A percentile compares a stretch with the other conserved stretches of the same genome.
phyloP scores from a whole-genome alignment of 108 stramenopile genomes.

The Poteriospumella lacustris region DNA sequence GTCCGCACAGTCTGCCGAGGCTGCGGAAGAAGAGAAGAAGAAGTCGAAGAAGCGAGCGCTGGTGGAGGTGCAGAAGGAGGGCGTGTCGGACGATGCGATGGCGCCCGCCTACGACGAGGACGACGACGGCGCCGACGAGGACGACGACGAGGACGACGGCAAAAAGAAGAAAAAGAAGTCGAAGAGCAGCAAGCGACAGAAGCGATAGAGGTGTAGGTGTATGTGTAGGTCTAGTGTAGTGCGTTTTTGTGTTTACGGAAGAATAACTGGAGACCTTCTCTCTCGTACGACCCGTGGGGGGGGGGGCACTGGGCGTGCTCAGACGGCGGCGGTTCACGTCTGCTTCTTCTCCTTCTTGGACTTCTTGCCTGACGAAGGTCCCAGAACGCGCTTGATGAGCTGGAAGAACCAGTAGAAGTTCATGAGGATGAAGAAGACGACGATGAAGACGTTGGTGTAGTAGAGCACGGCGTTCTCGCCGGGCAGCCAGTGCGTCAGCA shows the following conservation, averaged over 20 bases:
- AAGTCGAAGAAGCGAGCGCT: background rate
- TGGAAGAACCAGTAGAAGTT: background rate
- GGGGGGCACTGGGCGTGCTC: no score
- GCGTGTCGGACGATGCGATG: background rate
- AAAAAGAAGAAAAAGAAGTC: background rate
- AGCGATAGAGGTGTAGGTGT: background rate
- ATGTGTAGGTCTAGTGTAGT: no score
- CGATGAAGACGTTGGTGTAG: background rate
- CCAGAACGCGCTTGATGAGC: background rate
- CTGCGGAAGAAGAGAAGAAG: background rate
- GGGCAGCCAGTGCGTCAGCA: background rate
- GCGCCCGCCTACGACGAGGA: background rate
- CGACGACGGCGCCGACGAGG: background rate
- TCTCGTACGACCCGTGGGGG: no score
- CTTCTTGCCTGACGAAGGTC: background rate
- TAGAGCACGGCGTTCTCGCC: background rate
- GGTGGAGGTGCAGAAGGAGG: background rate
- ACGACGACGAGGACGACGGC: background rate
- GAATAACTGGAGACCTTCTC: no score
- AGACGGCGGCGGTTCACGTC: no score
- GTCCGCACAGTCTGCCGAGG: background rate
- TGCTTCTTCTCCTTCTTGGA: background rate
- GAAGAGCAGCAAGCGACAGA: background rate
- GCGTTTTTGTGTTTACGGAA: no score
- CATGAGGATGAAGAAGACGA: background rate